Base-by-base conservation (phyloP, 2,329 filamentous ascomycete genomes). In the Raffaelea deltoideospora region DNA sequence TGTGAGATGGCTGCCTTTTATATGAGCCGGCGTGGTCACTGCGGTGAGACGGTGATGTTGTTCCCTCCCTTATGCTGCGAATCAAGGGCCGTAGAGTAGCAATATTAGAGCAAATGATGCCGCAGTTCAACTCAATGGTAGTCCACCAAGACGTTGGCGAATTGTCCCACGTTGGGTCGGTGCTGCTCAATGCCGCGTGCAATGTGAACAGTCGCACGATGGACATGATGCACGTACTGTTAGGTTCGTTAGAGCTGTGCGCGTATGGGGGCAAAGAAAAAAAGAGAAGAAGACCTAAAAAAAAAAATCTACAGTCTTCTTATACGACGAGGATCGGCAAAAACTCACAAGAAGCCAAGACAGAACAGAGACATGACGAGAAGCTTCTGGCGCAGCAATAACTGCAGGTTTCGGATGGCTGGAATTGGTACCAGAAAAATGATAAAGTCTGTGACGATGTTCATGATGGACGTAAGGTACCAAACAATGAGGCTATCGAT, bases 371-470 rank as follows among this genome's bases (percentile, higher is more conserved):
- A 61, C 38, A 94, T 72, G 9, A 96, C 60, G 31, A 94, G 87
- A 2, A 78, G 74, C 58, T 95, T 95, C 52, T 95, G 86, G 42
- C 83, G 81, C 40, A 63, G 72, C 0, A 86, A 87, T 14, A 96
- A 59, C 33, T 76, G 76, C 78, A 95, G 88, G 34, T 76, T 69
- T 1, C 85, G 88, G 17, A 95, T 61, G 11, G 94, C 82, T 1
- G 87, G 87, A 49, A 95, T 84, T 0, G 88, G 87, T 13, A 95
- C 62, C 34, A 90, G 77, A 19, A 96, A 65, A 34, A 95, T 83
- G 31, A 83, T 80, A 37, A 94, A 64, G 50, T 95, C 86, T 20
- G 86, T 93, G 43, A 92, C 79, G 48, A 95, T 83, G 58, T 95
- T 95, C 51, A 94, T 74, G 10, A 43, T 41, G 2, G 52, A 49